These are phyloP conservation scores for Populus ilicifolia DNA, from an alignment of 345 rosid species.

Conservation along the genomic window DNA sequence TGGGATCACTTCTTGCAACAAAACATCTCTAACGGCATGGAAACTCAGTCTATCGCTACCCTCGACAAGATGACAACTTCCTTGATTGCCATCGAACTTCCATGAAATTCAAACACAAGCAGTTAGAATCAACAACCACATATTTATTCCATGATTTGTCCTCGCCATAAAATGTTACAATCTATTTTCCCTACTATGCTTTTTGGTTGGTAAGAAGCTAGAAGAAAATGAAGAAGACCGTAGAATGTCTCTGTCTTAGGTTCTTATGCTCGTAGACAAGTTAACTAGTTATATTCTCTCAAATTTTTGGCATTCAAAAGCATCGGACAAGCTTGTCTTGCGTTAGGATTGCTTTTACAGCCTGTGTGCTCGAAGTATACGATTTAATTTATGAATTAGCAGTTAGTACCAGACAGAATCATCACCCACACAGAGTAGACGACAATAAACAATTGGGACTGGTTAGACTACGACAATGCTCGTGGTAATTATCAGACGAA, in stretches of 20 bases:
- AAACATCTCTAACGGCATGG: conserved; percentile 32
- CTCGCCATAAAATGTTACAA: conserved; percentile 21
- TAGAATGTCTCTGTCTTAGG: conserved; percentile 44
- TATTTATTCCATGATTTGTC: conserved; percentile 18
- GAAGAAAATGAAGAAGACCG: conserved; percentile 32
- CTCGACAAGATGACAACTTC: conserved; percentile 14
- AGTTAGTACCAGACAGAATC: neutral
- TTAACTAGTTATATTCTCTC: conserved; percentile 34
- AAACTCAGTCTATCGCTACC: conserved; percentile 25
- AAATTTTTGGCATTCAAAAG: conserved; percentile 47
- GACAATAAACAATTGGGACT: neutral
- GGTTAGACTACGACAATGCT: neutral
- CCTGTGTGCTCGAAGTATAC: neutral
- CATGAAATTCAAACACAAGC: conserved; percentile 22
- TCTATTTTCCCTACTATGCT: conserved; percentile 37
- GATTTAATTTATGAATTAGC: conserved; percentile 9
- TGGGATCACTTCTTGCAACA: conserved; percentile 40
- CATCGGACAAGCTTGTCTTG: conserved; percentile 30
- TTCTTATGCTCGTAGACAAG: conserved; percentile 44
- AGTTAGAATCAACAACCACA: conserved; percentile 26
- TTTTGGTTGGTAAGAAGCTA: conserved; percentile 36
- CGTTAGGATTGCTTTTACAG: conserved; percentile 23
- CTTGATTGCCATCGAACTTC: conserved; percentile 29
- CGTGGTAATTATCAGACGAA: neutral
- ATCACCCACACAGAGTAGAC: neutral